phyloP scores from a whole-genome alignment of 331 rosid species.

The Malus hybrid region DNA sequence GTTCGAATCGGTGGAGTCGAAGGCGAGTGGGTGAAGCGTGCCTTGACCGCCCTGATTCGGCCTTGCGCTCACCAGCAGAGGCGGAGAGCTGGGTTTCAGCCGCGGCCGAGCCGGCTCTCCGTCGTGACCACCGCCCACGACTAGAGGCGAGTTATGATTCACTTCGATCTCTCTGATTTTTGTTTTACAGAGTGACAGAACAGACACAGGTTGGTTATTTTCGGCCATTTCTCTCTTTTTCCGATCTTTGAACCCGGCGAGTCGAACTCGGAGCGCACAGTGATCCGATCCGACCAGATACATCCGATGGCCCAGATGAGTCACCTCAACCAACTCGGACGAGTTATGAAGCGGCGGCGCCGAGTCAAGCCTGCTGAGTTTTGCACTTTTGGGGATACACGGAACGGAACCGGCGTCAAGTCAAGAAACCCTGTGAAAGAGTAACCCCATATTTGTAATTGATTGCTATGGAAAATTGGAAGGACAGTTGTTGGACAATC shows the following conservation, averaged over 20 bases:
- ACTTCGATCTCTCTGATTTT: background rate
- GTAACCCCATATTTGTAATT: conserved; percentile 1
- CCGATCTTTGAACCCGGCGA: conserved; percentile 29
- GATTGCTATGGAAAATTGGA: conserved; percentile 8
- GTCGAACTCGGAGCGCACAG: background rate
- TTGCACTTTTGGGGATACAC: background rate
- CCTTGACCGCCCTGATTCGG: conserved; percentile 73
- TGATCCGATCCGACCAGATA: background rate
- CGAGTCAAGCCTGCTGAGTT: background rate
- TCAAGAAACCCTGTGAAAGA: no score
- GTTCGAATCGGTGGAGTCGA: conserved; percentile 91
- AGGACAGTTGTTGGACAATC: conserved; percentile 1
- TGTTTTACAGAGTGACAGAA: background rate
- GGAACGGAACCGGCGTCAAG: no score
- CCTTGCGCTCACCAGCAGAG: conserved; percentile 89
- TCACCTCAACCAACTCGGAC: background rate
- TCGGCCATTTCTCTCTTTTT: conserved; percentile 16
- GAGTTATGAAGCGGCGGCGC: background rate
- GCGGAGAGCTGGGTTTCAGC: conserved; percentile 62
- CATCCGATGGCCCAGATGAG: background rate
- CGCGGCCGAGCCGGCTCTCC: conserved; percentile 80
- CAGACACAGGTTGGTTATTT: conserved; percentile 32
- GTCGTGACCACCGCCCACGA: conserved; percentile 51
- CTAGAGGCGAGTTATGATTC: background rate
- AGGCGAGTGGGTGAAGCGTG: conserved; percentile 92